A percentile compares a stretch with the other conserved stretches of the same genome.
These are phyloP conservation scores for Cyclotella choctawhatcheeana DNA, from an alignment of 108 stramenopile species.

Conservation along the genomic window DNA sequence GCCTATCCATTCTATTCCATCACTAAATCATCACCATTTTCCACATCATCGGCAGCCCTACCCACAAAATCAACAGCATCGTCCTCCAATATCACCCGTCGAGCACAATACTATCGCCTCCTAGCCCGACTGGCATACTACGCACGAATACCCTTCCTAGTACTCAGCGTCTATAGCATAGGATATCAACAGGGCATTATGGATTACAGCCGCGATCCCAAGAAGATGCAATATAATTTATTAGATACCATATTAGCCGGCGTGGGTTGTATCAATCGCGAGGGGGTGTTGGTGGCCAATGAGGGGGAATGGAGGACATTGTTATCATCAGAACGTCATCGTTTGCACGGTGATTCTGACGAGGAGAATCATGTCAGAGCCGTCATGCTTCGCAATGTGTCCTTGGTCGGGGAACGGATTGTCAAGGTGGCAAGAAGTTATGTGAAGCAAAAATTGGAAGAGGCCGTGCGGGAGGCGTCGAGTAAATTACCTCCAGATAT, in stretches of 20 bases:
- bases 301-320: conserved; percentile 50
- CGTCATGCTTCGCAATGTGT: conserved; percentile 44
- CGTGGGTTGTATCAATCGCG: conserved; percentile 44
- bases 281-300: conserved; percentile 37
- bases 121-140: conserved; percentile 47
- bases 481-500: conserved; percentile 37
- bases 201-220: conserved; percentile 54
- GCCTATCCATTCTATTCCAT: no score
- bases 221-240: conserved; percentile 31
- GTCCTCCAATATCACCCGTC: background rate
- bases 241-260: conserved; percentile 45
- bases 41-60: no score
- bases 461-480: conserved; percentile 47
- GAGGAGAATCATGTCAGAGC: conserved; percentile 30
- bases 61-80: background rate
- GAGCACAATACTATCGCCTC: background rate
- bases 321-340: conserved; percentile 22
- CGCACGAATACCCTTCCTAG: conserved; percentile 65
- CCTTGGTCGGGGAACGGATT: conserved; percentile 66
- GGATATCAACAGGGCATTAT: conserved; percentile 82
- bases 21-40: no score
- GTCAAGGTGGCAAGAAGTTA: conserved; percentile 79
- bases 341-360: background rate
- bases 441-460: conserved; percentile 62
- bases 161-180: conserved; percentile 67